Evolutionary conservation across 345 rosid genomes (phyloP).

Genomic region (Rubroshorea leprosula): DNA sequence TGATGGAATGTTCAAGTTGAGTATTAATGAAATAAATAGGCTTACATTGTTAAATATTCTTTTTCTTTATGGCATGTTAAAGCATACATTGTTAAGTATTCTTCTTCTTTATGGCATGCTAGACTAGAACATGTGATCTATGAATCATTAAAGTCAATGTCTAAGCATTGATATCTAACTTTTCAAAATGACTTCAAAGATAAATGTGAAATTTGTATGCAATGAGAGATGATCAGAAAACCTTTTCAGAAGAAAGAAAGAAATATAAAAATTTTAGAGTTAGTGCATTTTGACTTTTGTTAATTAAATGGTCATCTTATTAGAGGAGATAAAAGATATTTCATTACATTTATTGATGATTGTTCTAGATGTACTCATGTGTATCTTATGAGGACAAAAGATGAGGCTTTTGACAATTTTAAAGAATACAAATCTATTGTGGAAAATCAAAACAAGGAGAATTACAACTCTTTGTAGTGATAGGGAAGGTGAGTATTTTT

Average conservation of each 20-base stretch:
- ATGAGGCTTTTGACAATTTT: too few species aligned
- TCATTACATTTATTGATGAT: slow-evolving; percentile 16
- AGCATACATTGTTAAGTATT: too few species aligned
- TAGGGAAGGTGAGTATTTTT: slow-evolving; percentile 9
- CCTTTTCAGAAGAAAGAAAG: slow-evolving; percentile 3
- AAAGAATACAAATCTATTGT: slow-evolving; percentile 2
- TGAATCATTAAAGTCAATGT: neutral
- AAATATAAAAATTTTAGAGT: neutral
- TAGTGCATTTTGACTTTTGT: slow-evolving; percentile 11
- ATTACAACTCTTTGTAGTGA: slow-evolving; percentile 9
- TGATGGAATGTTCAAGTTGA: slow-evolving; percentile 8
- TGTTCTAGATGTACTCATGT: slow-evolving; percentile 7
- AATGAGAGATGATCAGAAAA: slow-evolving; percentile 15
- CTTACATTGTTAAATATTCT: slow-evolving; percentile 5
- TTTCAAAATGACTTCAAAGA: neutral
- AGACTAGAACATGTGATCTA: slow-evolving; percentile 4
- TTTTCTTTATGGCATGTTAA: slow-evolving; percentile 11
- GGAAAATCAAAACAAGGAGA: slow-evolving; percentile 4
- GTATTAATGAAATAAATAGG: slow-evolving; percentile 8
- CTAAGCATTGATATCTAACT: neutral
- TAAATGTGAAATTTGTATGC: too few species aligned
- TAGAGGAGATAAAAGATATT: too few species aligned
- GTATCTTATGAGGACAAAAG: slow-evolving; percentile 4
- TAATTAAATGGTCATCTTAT: too few species aligned
- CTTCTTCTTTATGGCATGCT: too few species aligned